These are phyloP conservation scores for Asterella californica DNA, from an alignment of 225 moss, liverwort and hornwort species.

Conservation along the genomic window DNA sequence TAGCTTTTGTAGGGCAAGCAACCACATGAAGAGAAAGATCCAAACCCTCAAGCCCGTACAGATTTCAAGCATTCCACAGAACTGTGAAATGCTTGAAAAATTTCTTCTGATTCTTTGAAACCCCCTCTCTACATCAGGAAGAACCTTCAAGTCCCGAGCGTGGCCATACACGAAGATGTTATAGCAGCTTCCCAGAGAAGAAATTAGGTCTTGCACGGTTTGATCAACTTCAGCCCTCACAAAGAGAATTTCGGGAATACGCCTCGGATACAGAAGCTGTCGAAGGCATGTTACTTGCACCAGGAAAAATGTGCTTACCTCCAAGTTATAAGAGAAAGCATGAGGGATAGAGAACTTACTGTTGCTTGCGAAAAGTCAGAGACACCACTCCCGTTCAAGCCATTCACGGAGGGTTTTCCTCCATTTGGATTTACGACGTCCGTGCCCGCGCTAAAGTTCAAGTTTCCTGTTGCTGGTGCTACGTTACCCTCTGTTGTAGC, in stretches of 20 bases:
- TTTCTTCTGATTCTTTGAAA: too few relatives aligned
- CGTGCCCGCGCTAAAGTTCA: conserved; percentile 18
- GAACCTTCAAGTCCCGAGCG: too few relatives aligned
- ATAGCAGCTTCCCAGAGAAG: too few relatives aligned
- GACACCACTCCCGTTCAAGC: conserved; percentile 35
- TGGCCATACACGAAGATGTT: too few relatives aligned
- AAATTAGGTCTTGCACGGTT: too few relatives aligned
- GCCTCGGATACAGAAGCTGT: too few relatives aligned
- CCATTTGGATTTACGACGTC: conserved; percentile 29
- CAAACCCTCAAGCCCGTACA: neutral
- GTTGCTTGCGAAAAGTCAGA: conserved; percentile 33
- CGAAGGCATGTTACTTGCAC: neutral
- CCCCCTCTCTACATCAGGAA: too few relatives aligned
- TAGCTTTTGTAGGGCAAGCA: neutral
- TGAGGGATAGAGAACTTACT: conserved; percentile 25
- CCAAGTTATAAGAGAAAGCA: neutral
- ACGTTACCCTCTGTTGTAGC: conserved; percentile 39
- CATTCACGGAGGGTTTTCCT: conserved; percentile 25
- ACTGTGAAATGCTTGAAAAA: neutral
- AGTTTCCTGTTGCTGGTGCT: conserved; percentile 26
- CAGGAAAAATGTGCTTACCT: neutral
- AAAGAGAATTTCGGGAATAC: too few relatives aligned
- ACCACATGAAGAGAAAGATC: neutral
- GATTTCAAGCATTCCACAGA: too few relatives aligned
- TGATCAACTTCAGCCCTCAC: too few relatives aligned